Conservation (phyloP, 2,329 filamentous ascomycete species). For the Alternaria gaisen region DNA sequence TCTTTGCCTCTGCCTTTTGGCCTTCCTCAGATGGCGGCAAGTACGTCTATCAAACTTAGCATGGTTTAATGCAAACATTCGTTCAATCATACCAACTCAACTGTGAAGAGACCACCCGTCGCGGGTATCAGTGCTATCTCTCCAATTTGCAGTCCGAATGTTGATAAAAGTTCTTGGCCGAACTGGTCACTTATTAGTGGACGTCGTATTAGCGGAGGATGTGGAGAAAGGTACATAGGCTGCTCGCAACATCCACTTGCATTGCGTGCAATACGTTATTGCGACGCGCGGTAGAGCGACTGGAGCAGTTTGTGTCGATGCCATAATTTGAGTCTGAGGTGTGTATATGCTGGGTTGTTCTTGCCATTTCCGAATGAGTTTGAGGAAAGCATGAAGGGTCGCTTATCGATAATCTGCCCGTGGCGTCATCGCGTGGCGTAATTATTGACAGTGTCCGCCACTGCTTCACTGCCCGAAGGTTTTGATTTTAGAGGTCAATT, state of each 20-base stretch:
- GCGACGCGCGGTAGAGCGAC: constrained; percentile 73
- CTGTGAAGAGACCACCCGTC: constrained; percentile 83
- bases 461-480: not conserved
- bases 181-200: constrained; percentile 64
- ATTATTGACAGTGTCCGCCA: not conserved
- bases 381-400: not conserved
- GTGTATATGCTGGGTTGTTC: not conserved
- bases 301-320: constrained; percentile 35
- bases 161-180: constrained; percentile 93
- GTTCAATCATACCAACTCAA: constrained; percentile 64
- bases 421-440: constrained; percentile 13
- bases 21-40: constrained; percentile 19
- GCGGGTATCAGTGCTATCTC: constrained; percentile 87
- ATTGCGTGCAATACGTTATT: constrained; percentile 95
- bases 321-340: constrained; percentile 23
- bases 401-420: constrained; percentile 21
- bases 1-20: constrained; percentile 45
- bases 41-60: constrained; percentile 35
- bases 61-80: not conserved
- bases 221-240: constrained; percentile 72
- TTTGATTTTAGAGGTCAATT: not conserved
- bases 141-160: constrained; percentile 82
- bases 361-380: not conserved
- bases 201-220: not conserved
- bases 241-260: constrained; percentile 88